Evolutionary conservation across 441 rosid genomes (phyloP).

Genomic region (Adansonia rubrostipa): DNA sequence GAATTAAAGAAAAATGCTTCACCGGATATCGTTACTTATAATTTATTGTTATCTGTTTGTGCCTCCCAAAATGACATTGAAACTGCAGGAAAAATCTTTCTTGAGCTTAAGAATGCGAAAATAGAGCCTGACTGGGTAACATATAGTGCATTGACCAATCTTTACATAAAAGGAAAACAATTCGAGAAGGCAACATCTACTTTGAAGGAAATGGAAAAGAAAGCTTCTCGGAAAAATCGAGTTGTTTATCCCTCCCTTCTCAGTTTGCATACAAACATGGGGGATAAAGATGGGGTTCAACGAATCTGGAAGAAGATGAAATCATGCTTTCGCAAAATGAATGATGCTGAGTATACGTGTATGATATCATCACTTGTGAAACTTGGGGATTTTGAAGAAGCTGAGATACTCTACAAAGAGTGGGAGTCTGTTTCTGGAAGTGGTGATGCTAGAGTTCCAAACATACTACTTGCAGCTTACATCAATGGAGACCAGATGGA

Average conservation of each 20-base stretch:
- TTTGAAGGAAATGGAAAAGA: constrained; percentile 84
- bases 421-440: constrained; percentile 77
- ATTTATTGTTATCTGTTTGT: constrained; percentile 65
- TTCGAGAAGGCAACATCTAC: constrained; percentile 61
- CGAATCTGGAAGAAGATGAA: constrained; percentile 76
- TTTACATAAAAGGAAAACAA: constrained; percentile 57
- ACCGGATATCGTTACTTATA: constrained; percentile 75
- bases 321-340: constrained; percentile 61
- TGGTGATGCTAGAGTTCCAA: constrained; percentile 62
- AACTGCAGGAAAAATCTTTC: constrained; percentile 61
- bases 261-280: constrained; percentile 67
- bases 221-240: constrained; percentile 58
- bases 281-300: constrained; percentile 56
- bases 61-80: constrained; percentile 60
- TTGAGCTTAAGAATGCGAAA: constrained; percentile 59
- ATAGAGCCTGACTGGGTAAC: constrained; percentile 85
- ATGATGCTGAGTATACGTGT: constrained; percentile 69
- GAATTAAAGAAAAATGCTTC: constrained; percentile 57
- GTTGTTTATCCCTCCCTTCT: constrained; percentile 72
- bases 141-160: constrained; percentile 64
- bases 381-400: constrained; percentile 66
- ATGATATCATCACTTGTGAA: constrained; percentile 77
- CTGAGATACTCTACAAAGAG: constrained; percentile 66
- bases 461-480: constrained; percentile 71
- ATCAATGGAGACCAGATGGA: constrained; percentile 56